phyloP scores from a whole-genome alignment of 139 green algal species.

The Coccomyxa sp. region DNA sequence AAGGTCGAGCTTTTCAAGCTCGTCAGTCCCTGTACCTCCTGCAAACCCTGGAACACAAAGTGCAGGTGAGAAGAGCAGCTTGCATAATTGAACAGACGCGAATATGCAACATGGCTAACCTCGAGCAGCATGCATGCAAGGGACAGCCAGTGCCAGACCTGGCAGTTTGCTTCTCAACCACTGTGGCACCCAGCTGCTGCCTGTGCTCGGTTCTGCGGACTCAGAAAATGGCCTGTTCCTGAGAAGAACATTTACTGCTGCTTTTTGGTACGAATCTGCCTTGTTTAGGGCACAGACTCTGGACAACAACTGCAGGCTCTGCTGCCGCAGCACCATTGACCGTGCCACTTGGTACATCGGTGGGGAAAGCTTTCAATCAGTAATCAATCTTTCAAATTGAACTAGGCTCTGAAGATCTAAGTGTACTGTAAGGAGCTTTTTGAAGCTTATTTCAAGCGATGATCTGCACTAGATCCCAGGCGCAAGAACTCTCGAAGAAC shows the following conservation, averaged over 20 bases:
- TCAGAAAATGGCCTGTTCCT: not conserved
- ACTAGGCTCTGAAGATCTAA: no score
- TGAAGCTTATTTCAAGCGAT: no score
- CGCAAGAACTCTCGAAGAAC: no score
- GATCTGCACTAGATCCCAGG: no score
- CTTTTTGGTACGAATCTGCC: not conserved
- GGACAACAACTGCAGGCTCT: not conserved
- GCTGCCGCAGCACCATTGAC: not conserved
- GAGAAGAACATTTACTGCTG: not conserved
- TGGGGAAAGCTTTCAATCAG: no score
- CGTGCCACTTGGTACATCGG: no score
- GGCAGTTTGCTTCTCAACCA: conserved; percentile 6
- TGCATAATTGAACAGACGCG: not conserved
- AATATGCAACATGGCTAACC: not conserved
- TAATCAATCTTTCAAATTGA: no score
- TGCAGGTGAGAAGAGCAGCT: not conserved
- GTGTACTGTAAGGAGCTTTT: no score
- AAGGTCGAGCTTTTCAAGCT: not conserved
- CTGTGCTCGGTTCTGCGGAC: not conserved
- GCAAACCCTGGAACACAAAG: not conserved
- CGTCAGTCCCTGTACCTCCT: not conserved
- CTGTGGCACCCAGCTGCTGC: conserved; percentile 5
- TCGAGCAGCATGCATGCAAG: no score
- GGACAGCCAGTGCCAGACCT: not conserved
- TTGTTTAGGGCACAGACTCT: conserved; percentile 1